A percentile compares a stretch with the other conserved stretches of the same genome.
Evolutionary conservation across 2,329 filamentous ascomycete species (phyloP).

Genomic region (Pestalotiopsis sp.): DNA sequence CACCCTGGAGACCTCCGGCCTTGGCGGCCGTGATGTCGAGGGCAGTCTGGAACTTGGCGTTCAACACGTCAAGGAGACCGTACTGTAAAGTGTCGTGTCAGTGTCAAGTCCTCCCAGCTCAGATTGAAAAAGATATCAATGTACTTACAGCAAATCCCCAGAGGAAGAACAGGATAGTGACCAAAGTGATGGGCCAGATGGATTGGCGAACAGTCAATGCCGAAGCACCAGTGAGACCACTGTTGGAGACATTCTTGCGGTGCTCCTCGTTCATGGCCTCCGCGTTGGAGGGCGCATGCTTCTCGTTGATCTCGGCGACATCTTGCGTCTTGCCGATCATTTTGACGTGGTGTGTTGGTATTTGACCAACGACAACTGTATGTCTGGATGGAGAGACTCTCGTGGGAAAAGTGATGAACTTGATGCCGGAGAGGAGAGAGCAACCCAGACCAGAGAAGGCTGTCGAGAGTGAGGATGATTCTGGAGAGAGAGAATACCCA

Average conservation of each 20-base stretch:
- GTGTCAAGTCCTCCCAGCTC: neutral
- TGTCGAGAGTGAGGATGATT: neutral
- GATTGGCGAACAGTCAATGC: constrained; percentile 7
- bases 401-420: neutral
- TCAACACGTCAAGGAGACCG: constrained; percentile 15
- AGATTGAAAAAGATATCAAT: neutral
- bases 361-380: neutral
- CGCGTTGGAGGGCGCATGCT: constrained; percentile 4
- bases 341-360: neutral
- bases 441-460: neutral
- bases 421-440: neutral
- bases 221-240: constrained; percentile 9
- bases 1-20: constrained; percentile 50
- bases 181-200: constrained; percentile 9
- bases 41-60: constrained; percentile 35
- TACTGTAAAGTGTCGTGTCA: neutral
- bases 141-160: constrained; percentile 14
- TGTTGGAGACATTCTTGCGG: constrained; percentile 10
- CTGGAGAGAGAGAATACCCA: neutral
- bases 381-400: neutral
- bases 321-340: constrained; percentile 12
- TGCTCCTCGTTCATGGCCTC: constrained; percentile 4
- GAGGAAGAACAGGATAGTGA: constrained; percentile 18
- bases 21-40: constrained; percentile 46
- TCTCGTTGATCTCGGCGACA: constrained; percentile 1